Conservation (phyloP, 306 rosid species). For the Nissolia schottii region DNA sequence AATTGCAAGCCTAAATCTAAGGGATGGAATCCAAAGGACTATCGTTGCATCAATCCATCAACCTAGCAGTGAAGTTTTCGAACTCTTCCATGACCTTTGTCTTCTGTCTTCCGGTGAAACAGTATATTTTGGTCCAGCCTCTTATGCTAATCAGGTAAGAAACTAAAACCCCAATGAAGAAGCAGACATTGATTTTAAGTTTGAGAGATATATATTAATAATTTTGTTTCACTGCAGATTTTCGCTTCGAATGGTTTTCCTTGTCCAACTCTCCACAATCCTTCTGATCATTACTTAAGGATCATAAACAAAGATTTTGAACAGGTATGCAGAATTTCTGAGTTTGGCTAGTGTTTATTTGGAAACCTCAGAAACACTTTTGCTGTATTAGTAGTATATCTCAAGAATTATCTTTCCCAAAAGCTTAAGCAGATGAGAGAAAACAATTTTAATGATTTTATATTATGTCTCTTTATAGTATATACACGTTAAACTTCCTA, state of each 20-base stretch:
- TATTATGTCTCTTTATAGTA: too few species aligned
- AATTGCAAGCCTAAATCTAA: constrained; percentile 35
- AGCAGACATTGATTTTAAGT: neutral
- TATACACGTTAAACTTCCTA: neutral
- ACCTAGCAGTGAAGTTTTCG: constrained; percentile 61
- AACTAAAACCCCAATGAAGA: neutral
- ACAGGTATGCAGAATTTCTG: constrained; percentile 25
- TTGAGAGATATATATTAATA: neutral
- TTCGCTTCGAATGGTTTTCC: constrained; percentile 66
- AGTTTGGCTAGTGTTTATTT: too few species aligned
- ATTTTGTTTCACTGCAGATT: constrained; percentile 37
- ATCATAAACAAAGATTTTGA: constrained; percentile 79
- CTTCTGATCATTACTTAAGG: constrained; percentile 67
- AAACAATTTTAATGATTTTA: too few species aligned
- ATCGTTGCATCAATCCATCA: constrained; percentile 64
- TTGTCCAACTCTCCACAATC: constrained; percentile 58
- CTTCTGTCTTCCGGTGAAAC: constrained; percentile 39
- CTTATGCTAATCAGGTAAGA: constrained; percentile 28
- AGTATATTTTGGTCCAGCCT: constrained; percentile 36
- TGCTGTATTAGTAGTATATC: too few species aligned
- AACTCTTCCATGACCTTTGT: constrained; percentile 51
- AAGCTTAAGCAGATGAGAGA: too few species aligned
- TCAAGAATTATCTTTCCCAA: too few species aligned
- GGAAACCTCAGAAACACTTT: too few species aligned
- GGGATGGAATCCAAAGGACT: constrained; percentile 42